Evolutionary conservation across 75 land plant species (phyloP).

Genomic region (Sequoiadendron giganteum): DNA sequence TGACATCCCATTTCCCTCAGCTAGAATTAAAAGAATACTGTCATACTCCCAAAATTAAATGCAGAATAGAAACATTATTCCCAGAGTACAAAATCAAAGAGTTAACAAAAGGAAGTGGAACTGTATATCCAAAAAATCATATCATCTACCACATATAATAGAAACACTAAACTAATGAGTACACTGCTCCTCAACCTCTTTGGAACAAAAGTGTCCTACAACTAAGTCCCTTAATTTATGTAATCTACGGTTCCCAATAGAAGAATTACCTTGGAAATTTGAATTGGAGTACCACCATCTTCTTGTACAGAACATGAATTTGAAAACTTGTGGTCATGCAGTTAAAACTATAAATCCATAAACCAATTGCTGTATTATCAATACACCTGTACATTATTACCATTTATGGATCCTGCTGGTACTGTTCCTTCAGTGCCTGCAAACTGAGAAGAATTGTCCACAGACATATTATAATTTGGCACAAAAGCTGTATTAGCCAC

Average conservation of each 20-base stretch:
- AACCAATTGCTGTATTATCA: neutral
- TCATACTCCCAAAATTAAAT: neutral
- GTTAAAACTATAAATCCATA: constrained; percentile 1
- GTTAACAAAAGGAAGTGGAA: neutral
- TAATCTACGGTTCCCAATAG: neutral
- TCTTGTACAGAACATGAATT: neutral
- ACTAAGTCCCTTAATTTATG: neutral
- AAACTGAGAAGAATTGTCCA: neutral
- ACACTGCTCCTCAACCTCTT: neutral
- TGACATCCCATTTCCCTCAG: neutral
- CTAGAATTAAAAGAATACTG: neutral
- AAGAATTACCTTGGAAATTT: neutral
- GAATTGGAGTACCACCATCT: neutral
- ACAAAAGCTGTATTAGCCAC: constrained; percentile 20
- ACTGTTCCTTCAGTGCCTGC: constrained; percentile 1
- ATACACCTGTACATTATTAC: constrained; percentile 12
- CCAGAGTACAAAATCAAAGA: neutral
- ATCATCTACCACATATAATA: neutral
- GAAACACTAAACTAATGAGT: neutral
- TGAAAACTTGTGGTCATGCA: neutral
- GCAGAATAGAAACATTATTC: neutral
- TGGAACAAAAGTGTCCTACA: constrained; percentile 8
- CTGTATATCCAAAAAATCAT: constrained; percentile 7
- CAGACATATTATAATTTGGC: constrained; percentile 7
- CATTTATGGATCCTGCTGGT: neutral